Conservation (phyloP, 257 asterid genomes). For the Orobanche coerulescens region DNA sequence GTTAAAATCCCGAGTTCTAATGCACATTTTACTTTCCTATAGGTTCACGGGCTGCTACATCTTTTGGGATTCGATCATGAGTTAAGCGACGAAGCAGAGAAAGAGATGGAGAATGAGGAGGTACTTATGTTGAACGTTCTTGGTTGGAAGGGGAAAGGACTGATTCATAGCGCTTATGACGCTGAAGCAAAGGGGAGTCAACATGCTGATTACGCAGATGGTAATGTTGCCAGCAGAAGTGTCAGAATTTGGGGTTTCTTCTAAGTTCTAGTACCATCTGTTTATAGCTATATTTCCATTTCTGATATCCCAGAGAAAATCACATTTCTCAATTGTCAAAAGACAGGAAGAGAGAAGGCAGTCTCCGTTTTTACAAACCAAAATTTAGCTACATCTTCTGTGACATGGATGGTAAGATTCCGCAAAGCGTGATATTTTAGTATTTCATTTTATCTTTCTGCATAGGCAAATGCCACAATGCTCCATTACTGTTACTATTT, state of each 20-base stretch:
- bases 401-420: slow-evolving; percentile 92
- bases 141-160: slow-evolving; percentile 96
- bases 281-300: slow-evolving; percentile 34
- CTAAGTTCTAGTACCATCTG: slow-evolving; percentile 16
- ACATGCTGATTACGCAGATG: slow-evolving; percentile 41
- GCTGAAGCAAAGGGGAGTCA: slow-evolving; percentile 43
- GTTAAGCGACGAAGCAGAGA: slow-evolving; percentile 88
- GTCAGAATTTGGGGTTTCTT: slow-evolving; percentile 16
- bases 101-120: slow-evolving; percentile 95
- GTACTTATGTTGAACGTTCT: slow-evolving; percentile 64
- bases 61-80: slow-evolving; percentile 98
- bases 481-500: neutral
- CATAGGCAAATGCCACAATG: neutral
- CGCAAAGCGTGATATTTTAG: neutral
- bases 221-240: slow-evolving; percentile 38
- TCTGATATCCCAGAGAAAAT: slow-evolving; percentile 43
- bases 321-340: slow-evolving; percentile 64
- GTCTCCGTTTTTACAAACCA: slow-evolving; percentile 93
- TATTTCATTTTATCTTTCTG: neutral
- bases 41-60: slow-evolving; percentile 98
- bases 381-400: slow-evolving; percentile 84
- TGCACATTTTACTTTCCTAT: slow-evolving; percentile 16
- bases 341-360: slow-evolving; percentile 98
- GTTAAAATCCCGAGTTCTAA: slow-evolving; percentile 8
- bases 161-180: slow-evolving; percentile 71